Percentiles rank a stretch among this genome's conserved stretches.
phyloP scores from a whole-genome alignment of 768 basidiomycete species.

The Cystofilobasidium ferigula region DNA sequence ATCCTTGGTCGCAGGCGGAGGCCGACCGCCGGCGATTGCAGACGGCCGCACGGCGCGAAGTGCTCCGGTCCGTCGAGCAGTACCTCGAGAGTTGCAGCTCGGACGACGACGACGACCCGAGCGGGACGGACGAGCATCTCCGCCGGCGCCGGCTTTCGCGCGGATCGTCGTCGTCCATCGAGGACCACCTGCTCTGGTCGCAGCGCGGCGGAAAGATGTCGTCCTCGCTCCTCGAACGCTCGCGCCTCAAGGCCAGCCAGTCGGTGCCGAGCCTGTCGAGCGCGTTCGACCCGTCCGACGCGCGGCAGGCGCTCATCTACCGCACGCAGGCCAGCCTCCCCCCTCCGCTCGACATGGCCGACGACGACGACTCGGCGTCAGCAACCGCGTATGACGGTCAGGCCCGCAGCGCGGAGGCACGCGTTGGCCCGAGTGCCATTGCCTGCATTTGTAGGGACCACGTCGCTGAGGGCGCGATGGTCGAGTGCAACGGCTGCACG shows the following conservation, averaged over 20 bases:
- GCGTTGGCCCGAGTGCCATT: background rate
- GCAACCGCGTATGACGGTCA: background rate
- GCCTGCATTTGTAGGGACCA: slow-evolving; percentile 20
- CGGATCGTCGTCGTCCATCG: background rate
- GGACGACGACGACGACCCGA: slow-evolving; percentile 13
- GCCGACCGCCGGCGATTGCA: background rate
- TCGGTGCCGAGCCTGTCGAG: background rate
- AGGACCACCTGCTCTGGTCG: background rate
- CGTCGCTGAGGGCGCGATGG: slow-evolving; percentile 17
- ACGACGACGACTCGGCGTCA: background rate
- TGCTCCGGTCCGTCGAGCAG: slow-evolving; percentile 5
- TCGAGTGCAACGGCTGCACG: slow-evolving; percentile 19
- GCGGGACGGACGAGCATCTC: background rate
- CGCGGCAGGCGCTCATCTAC: slow-evolving; percentile 18
- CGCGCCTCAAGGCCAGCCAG: background rate
- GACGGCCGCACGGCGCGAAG: background rate
- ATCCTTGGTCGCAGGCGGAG: slow-evolving; percentile 16
- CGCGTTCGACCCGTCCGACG: slow-evolving; percentile 21
- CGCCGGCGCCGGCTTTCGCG: background rate
- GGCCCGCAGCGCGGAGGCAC: background rate
- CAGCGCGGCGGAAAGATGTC: slow-evolving; percentile 14
- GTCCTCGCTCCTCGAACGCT: background rate
- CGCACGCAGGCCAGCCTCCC: background rate
- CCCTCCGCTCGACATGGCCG: background rate
- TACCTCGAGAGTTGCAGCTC: slow-evolving; percentile 20